Evolutionary conservation across 1,284 basidiomycete genomes (phyloP).

Genomic region (Pascua guehoae): DNA sequence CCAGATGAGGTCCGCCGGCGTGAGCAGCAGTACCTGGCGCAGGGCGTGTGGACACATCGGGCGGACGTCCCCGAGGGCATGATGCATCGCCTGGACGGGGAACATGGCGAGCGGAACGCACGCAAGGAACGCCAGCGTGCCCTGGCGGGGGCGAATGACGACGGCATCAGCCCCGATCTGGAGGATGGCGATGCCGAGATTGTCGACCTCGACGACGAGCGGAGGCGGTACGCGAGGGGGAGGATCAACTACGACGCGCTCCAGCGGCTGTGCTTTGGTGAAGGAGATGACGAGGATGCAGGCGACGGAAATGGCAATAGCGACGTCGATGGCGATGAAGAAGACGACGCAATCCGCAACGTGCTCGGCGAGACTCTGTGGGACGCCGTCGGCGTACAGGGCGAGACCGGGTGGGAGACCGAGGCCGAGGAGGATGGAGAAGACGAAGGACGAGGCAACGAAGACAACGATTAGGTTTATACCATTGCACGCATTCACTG

Average conservation of each 20-base stretch:
- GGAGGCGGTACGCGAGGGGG: not conserved
- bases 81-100: not conserved
- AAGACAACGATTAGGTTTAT: not conserved
- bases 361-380: constrained; percentile 1
- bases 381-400: not conserved
- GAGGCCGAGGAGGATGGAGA: not conserved
- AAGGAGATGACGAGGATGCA: not conserved
- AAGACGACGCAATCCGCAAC: not conserved
- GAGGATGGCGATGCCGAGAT: not conserved
- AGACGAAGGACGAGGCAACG: not conserved
- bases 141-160: not conserved
- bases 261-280: not conserved
- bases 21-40: constrained; percentile 4
- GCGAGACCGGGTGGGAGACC: not conserved
- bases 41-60: constrained; percentile 1
- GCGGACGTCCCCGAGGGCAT: constrained; percentile 5
- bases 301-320: not conserved
- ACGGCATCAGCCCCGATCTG: not conserved
- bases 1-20: constrained; percentile 2
- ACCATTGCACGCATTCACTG: too few species aligned
- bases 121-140: not conserved
- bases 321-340: not conserved
- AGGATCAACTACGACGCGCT: constrained; percentile 8
- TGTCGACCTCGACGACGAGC: not conserved
- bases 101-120: not conserved